Conservation (phyloP, 352 stramenopile species). For the Phytophthora meadii region DNA sequence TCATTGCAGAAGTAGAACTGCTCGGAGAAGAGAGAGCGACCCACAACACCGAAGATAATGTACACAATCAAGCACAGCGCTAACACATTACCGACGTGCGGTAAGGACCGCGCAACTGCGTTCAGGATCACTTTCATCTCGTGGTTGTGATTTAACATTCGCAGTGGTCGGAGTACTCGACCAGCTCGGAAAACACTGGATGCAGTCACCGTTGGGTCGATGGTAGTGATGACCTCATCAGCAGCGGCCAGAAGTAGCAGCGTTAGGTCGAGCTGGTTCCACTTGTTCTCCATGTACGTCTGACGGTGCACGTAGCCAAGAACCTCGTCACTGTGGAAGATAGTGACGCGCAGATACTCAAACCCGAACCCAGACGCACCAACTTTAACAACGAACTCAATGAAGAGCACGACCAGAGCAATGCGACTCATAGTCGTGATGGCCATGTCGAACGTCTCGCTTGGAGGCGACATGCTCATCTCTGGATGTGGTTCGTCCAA, state of each 20-base stretch:
- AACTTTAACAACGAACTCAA: constrained; percentile 75
- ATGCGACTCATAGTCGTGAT: constrained; percentile 54
- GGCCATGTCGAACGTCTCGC: constrained; percentile 35
- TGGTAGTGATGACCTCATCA: constrained; percentile 63
- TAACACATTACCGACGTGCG: constrained; percentile 78
- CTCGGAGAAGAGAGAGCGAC: constrained; percentile 69
- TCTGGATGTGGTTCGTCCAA: constrained; percentile 76
- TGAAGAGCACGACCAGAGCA: constrained; percentile 54
- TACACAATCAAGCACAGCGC: constrained; percentile 78
- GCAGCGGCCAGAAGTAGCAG: constrained; percentile 62
- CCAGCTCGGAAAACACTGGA: constrained; percentile 74
- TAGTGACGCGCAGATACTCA: constrained; percentile 61
- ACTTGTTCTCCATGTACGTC: constrained; percentile 79
- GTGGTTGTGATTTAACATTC: constrained; percentile 78
- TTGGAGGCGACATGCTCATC: constrained; percentile 56
- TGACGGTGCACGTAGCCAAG: constrained; percentile 70
- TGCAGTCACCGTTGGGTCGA: constrained; percentile 46
- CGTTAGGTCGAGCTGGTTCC: constrained; percentile 78
- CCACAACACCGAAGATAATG: constrained; percentile 79
- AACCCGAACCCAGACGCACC: constrained; percentile 61
- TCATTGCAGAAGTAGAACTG: constrained; percentile 81
- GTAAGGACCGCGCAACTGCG: constrained; percentile 71
- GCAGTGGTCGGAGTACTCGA: constrained; percentile 68
- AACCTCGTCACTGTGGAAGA: constrained; percentile 71
- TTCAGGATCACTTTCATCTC: constrained; percentile 83